These are phyloP conservation scores for Trichoderma polysporum DNA, from an alignment of 2,329 filamentous ascomycete species.

Conservation along the genomic window DNA sequence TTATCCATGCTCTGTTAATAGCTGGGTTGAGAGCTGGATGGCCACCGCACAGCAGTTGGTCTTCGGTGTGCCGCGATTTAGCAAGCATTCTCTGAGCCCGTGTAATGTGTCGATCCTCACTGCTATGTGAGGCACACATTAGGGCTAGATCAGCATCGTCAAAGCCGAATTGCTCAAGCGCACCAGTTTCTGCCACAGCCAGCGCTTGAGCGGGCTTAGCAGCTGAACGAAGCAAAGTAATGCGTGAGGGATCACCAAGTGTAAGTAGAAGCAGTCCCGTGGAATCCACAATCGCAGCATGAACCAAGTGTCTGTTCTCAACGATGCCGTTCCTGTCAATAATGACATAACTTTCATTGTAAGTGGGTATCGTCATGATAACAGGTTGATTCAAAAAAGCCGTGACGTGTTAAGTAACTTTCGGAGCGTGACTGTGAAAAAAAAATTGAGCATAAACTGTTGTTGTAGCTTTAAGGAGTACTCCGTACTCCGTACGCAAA, in stretches of 20 bases:
- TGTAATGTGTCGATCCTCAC: conserved; percentile 41
- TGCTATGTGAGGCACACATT: conserved; percentile 49
- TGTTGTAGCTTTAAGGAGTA: not conserved
- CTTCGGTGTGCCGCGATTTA: conserved; percentile 35
- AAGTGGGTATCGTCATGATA: not conserved
- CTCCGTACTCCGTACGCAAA: not conserved
- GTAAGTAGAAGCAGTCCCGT: conserved; percentile 39
- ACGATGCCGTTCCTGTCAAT: conserved; percentile 41
- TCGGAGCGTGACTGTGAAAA: not conserved
- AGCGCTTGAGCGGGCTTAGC: conserved; percentile 48
- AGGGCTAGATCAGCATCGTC: conserved; percentile 45
- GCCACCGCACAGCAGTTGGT: conserved; percentile 43
- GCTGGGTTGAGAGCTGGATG: conserved; percentile 37
- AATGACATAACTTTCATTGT: conserved; percentile 26
- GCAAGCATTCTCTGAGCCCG: conserved; percentile 41
- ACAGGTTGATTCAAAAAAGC: not conserved
- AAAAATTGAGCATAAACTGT: not conserved
- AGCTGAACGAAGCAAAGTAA: conserved; percentile 46
- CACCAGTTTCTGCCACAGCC: conserved; percentile 44
- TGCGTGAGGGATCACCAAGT: conserved; percentile 41
- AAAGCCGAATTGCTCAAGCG: conserved; percentile 37
- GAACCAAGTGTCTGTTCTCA: conserved; percentile 46
- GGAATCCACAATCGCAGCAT: conserved; percentile 42
- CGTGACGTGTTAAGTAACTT: not conserved
- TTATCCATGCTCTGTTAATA: conserved; percentile 42